Evolutionary conservation across 805 yeast species (phyloP).

Genomic region (Starmerella stellata): DNA sequence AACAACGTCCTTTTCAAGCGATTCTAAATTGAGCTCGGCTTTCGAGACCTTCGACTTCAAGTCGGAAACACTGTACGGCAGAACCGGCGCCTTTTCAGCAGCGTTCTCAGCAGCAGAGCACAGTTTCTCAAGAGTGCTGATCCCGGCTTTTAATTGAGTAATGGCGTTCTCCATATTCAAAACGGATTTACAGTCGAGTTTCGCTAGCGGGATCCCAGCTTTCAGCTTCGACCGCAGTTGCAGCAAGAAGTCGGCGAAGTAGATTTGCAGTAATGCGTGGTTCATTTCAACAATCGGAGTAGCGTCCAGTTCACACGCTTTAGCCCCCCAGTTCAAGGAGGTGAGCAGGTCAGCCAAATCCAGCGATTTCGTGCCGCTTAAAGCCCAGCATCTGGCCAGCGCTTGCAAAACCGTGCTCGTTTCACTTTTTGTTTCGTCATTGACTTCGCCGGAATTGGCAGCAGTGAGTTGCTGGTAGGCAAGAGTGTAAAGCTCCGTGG

Average conservation of each 20-base stretch:
- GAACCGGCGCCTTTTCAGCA: slow-evolving; percentile 28
- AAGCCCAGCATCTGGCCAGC: not conserved
- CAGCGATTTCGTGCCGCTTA: not conserved
- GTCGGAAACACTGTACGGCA: slow-evolving; percentile 65
- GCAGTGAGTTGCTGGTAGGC: slow-evolving; percentile 32
- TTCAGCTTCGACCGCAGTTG: not conserved
- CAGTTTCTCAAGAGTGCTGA: slow-evolving; percentile 25
- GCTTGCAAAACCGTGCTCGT: not conserved
- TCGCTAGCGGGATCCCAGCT: not conserved
- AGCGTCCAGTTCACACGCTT: slow-evolving; percentile 28
- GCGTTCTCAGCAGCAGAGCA: slow-evolving; percentile 34
- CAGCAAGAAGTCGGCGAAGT: slow-evolving; percentile 60
- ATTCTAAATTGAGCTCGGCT: slow-evolving; percentile 59
- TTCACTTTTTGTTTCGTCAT: not conserved
- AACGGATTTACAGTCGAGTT: not conserved
- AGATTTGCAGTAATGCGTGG: slow-evolving; percentile 66
- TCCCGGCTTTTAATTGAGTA: slow-evolving; percentile 34
- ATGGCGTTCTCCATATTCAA: slow-evolving; percentile 21
- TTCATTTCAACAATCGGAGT: slow-evolving; percentile 44
- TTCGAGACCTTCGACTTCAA: slow-evolving; percentile 70
- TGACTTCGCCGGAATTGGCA: not conserved
- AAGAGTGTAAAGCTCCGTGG: slow-evolving; percentile 71
- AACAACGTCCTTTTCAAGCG: slow-evolving; percentile 45
- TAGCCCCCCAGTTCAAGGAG: slow-evolving; percentile 44
- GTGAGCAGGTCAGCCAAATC: slow-evolving; percentile 30